Conservation (phyloP, 2,329 filamentous ascomycete genomes). For the Gyromitra esculenta region DNA sequence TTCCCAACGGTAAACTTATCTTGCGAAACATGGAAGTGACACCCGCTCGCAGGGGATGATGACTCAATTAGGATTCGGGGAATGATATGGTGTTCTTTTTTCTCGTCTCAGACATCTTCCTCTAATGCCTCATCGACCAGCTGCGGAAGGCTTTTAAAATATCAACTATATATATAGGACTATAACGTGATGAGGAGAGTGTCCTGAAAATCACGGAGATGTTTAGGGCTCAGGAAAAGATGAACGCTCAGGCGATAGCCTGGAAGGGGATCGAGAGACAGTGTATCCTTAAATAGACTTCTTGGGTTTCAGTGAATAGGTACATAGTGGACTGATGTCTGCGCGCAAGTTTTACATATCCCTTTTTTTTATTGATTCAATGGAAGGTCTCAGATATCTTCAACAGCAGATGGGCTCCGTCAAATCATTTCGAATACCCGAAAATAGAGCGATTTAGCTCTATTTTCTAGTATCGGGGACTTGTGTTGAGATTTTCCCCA, state of each 20-base stretch:
- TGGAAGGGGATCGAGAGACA: neutral
- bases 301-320: neutral
- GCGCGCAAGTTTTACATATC: neutral
- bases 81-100: neutral
- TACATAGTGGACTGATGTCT: neutral
- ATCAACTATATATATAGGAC: neutral
- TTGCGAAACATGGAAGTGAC: neutral
- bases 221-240: neutral
- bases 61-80: neutral
- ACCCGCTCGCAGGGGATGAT: neutral
- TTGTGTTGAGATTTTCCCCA: neutral
- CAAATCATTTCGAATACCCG: neutral
- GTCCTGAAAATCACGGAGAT: neutral
- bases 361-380: neutral
- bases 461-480: neutral
- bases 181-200: neutral
- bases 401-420: neutral
- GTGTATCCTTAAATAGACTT: neutral
- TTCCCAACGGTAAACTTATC: neutral
- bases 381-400: neutral
- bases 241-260: neutral
- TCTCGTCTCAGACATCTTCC: neutral
- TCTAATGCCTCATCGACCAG: neutral
- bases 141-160: neutral
- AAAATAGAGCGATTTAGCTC: neutral